A percentile compares a stretch with the other conserved stretches of the same genome.
Evolutionary conservation across 495 filamentous ascomycete genomes (phyloP).

Genomic region (Podospora tetraspora): DNA sequence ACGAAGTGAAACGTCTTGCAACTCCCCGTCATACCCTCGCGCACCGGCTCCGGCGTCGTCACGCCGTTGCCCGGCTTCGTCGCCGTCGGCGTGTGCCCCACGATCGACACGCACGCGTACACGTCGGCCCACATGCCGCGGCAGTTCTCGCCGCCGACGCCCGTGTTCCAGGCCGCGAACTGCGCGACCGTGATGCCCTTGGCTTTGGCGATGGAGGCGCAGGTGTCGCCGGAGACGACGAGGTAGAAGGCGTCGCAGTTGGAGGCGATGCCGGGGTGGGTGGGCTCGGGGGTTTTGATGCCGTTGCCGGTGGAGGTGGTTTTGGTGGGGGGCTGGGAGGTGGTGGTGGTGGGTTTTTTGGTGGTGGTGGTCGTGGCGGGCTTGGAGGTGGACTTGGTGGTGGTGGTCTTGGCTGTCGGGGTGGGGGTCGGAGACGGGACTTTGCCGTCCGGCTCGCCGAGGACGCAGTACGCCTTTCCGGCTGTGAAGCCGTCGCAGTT

Average conservation of each 20-base stretch:
- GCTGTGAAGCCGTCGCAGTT: background rate
- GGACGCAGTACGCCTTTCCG: slow-evolving; percentile 8
- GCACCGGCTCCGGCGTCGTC: slow-evolving; percentile 30
- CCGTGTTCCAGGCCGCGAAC: slow-evolving; percentile 34
- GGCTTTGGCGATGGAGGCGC: slow-evolving; percentile 31
- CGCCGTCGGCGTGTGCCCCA: slow-evolving; percentile 19
- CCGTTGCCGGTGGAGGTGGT: slow-evolving; percentile 23
- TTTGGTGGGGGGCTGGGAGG: background rate
- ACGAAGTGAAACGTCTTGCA: slow-evolving; percentile 44
- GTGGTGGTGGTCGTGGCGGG: background rate
- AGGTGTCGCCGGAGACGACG: slow-evolving; percentile 39
- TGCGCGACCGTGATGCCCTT: slow-evolving; percentile 28
- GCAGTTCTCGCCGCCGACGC: slow-evolving; percentile 33
- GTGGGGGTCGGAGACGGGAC: background rate
- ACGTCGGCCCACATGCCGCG: slow-evolving; percentile 37
- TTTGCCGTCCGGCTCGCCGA: background rate
- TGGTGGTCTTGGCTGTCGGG: background rate
- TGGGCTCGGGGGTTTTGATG: slow-evolving; percentile 30
- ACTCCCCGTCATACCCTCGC: slow-evolving; percentile 36
- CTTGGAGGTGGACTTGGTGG: too few species aligned
- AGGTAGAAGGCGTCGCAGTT: slow-evolving; percentile 44
- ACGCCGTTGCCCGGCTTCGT: slow-evolving; percentile 20
- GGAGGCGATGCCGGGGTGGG: slow-evolving; percentile 32
- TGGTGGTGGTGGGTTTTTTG: background rate
- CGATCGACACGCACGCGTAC: slow-evolving; percentile 26